phyloP scores from a whole-genome alignment of 2,329 filamentous ascomycete species.

The Cladosporium sp. region DNA sequence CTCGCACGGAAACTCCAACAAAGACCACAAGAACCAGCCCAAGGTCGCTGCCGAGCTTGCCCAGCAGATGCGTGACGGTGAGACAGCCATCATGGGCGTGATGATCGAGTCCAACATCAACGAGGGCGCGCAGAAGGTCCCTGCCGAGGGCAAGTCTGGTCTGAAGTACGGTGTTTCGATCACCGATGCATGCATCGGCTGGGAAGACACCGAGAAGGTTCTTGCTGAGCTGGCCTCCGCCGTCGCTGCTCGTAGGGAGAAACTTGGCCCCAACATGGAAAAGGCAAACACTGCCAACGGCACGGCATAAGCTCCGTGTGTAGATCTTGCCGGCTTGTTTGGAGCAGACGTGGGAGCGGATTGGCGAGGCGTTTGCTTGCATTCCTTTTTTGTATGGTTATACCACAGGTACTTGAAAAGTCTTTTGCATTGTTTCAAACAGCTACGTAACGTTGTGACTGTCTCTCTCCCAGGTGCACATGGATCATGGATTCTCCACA shows the following conservation, averaged over 20 bases:
- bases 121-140: constrained; percentile 75
- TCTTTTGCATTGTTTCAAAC: neutral
- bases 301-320: constrained; percentile 9
- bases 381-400: constrained; percentile 6
- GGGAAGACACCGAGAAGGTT: constrained; percentile 77
- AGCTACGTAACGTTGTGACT: neutral
- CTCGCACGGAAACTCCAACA: constrained; percentile 96
- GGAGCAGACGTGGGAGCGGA: neutral
- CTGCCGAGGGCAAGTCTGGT: constrained; percentile 69
- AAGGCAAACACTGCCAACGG: constrained; percentile 27
- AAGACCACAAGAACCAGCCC: constrained; percentile 96
- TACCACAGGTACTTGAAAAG: constrained; percentile 10
- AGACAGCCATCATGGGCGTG: constrained; percentile 86
- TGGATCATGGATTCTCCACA: neutral
- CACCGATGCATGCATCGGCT: constrained; percentile 93
- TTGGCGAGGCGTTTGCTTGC: constrained; percentile 3
- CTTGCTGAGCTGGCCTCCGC: constrained; percentile 83
- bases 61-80: constrained; percentile 82
- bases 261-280: constrained; percentile 20
- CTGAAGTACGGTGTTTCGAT: constrained; percentile 91
- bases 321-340: too few relatives aligned
- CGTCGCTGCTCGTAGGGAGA: constrained; percentile 67
- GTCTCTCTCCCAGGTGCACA: neutral
- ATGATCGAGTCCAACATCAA: constrained; percentile 99
- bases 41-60: constrained; percentile 78